Conservation (phyloP, 768 basidiomycete genomes). For the Mycena indigotica region DNA sequence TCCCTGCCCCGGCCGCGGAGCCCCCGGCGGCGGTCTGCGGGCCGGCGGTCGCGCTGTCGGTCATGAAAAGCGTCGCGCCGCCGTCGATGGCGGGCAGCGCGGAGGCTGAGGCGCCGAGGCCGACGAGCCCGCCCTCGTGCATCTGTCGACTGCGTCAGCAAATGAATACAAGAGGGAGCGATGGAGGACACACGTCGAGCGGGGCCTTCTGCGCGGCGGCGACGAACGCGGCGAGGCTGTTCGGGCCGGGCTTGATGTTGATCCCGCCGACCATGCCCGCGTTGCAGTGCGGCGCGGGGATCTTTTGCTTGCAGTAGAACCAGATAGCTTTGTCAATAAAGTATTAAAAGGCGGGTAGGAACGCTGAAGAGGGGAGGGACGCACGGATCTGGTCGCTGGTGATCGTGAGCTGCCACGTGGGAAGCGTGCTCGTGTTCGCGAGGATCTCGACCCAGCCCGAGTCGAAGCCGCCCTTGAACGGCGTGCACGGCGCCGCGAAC, state of each 20-base stretch:
- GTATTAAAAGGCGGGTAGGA: constrained; percentile 25
- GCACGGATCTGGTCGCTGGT: constrained; percentile 48
- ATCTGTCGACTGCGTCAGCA: constrained; percentile 34
- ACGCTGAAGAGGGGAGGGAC: constrained; percentile 24
- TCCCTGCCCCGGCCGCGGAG: not conserved
- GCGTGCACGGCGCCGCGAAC: constrained; percentile 48
- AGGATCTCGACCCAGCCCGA: constrained; percentile 54
- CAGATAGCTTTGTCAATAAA: constrained; percentile 52
- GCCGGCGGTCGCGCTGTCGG: not conserved
- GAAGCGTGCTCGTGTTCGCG: constrained; percentile 24
- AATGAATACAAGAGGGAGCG: not conserved
- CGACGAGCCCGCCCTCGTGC: constrained; percentile 43
- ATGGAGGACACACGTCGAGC: constrained; percentile 35
- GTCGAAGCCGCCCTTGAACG: constrained; percentile 50
- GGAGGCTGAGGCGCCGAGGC: constrained; percentile 52
- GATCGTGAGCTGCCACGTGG: constrained; percentile 54
- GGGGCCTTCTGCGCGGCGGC: constrained; percentile 32
- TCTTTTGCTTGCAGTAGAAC: constrained; percentile 59
- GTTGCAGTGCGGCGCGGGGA: constrained; percentile 44
- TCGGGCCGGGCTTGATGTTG: constrained; percentile 46
- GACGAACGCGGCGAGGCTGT: constrained; percentile 43
- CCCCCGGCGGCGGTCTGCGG: not conserved
- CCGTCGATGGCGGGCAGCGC: constrained; percentile 40
- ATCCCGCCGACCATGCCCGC: constrained; percentile 55
- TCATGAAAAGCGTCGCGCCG: constrained; percentile 32